Evolutionary conservation across 2,329 filamentous ascomycete genomes (phyloP), one percentile per base, ranked within the genome.

Genomic region (Polytolypa hystricis): DNA sequence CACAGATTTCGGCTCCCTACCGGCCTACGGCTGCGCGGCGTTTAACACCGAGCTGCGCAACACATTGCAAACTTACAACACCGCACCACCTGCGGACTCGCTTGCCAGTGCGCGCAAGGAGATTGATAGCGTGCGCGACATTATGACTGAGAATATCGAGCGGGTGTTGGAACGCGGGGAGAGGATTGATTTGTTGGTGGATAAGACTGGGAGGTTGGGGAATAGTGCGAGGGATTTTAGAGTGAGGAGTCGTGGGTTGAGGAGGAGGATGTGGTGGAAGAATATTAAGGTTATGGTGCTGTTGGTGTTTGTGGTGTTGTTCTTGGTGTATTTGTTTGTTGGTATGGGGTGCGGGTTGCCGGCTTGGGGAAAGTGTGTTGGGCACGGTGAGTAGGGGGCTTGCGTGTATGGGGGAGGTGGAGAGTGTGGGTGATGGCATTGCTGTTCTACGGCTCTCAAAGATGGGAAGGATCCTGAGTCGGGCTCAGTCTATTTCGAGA

Each of bases 211-310:
- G 57, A 71, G 86, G 29, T 62, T 98, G 26, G 91, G 89, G 10
- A 84, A 84, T 18, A 91, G 78, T 57, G 86, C 91, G 36, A 71
- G 80, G 50, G 91, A 98, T 57, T 98, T 98, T 56, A 70, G 91
- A 35, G 79, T 96, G 12, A 72, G 89, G 48, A 93, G 83, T 57
- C 70, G 86, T 17, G 86, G 85, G 1, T 61, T 98, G 50, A 83
- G 91, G 66, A 74, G 93, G 55, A 74, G 81, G 62, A 96, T 98
- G 91, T 98, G 91, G 91, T 96, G 89, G 89, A 96, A 96, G 78
- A 96, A 98, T 59, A 74, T 93, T 30, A 93, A 93, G 67, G 64
- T 98, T 48, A 94, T 96, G 86, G 79, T 75, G 5, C 60, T 98
- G 49, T 54, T 95, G 30, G 84, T 87, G 2, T 62, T 91, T 20